Conservation (phyloP, 2,329 filamentous ascomycete species). For the Aquanectria penicillioides region DNA sequence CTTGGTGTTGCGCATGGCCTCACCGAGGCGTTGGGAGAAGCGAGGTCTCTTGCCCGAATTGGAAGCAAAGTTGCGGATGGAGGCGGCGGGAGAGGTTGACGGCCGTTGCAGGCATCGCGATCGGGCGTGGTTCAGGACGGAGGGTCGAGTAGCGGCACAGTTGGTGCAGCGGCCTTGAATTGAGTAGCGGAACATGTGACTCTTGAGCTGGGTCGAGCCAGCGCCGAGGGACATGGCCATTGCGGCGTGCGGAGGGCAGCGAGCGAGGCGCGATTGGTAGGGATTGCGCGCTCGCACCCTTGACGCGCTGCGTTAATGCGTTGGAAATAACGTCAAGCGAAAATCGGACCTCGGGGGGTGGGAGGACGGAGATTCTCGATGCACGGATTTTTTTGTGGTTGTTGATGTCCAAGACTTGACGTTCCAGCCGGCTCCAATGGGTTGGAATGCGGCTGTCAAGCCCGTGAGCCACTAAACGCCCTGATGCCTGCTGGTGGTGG, state of each 20-base stretch:
- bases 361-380: conserved; percentile 1
- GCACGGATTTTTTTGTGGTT: conserved; percentile 31
- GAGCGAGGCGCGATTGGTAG: conserved; percentile 24
- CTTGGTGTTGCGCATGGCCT: conserved; percentile 61
- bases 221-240: conserved; percentile 48
- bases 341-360: not conserved
- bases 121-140: conserved; percentile 34
- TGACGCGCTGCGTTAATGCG: conserved; percentile 17
- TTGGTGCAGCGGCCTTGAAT: conserved; percentile 43
- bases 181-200: conserved; percentile 45
- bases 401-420: conserved; percentile 41
- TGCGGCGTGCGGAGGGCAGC: conserved; percentile 28
- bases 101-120: conserved; percentile 39
- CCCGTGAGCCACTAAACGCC: conserved; percentile 34
- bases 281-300: conserved; percentile 9
- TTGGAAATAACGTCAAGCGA: not conserved
- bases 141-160: conserved; percentile 38
- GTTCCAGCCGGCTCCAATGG: conserved; percentile 19
- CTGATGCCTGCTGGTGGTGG: conserved; percentile 2
- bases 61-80: conserved; percentile 46
- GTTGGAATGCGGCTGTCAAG: conserved; percentile 35
- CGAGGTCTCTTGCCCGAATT: conserved; percentile 56
- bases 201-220: conserved; percentile 47
- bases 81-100: conserved; percentile 35
- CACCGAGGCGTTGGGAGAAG: conserved; percentile 63